These are phyloP conservation scores for Atractiella rhizophila DNA, from an alignment of 768 basidiomycete genomes.

Conservation along the genomic window DNA sequence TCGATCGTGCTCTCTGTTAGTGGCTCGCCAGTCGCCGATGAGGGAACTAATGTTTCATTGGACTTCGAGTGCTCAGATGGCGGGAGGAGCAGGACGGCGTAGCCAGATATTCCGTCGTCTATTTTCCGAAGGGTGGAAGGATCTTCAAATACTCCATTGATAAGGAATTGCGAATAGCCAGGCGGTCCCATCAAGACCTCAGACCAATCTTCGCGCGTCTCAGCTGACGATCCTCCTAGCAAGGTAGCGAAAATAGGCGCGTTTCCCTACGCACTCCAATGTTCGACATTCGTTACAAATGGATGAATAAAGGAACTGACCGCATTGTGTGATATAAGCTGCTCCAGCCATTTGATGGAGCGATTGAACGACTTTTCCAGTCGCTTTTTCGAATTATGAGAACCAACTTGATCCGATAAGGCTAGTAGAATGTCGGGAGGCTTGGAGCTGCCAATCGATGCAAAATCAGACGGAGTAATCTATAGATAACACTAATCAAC, in stretches of 20 bases:
- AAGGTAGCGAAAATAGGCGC: constrained; percentile 34
- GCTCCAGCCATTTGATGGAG: constrained; percentile 5
- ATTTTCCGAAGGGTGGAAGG: constrained; percentile 29
- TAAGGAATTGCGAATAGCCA: constrained; percentile 19
- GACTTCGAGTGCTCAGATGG: constrained; percentile 15
- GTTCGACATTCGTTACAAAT: not conserved
- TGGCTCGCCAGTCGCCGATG: not conserved
- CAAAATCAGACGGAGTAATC: constrained; percentile 3
- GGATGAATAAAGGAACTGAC: too few species aligned
- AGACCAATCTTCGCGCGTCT: constrained; percentile 42
- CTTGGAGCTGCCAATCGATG: not conserved
- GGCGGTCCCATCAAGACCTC: constrained; percentile 33
- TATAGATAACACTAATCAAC: not conserved
- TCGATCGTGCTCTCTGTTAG: not conserved
- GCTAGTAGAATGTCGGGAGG: constrained; percentile 11
- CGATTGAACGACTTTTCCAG: constrained; percentile 6
- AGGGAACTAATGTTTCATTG: not conserved
- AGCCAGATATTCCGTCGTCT: constrained; percentile 32
- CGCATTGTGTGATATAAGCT: not conserved
- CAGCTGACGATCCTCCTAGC: constrained; percentile 35
- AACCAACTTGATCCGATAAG: constrained; percentile 7
- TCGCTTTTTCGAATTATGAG: not conserved
- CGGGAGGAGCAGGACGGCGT: constrained; percentile 33
- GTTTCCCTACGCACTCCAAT: not conserved
- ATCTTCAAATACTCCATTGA: too few species aligned